phyloP scores from a whole-genome alignment of 1,284 basidiomycete species.

The Puccinia polysora region DNA sequence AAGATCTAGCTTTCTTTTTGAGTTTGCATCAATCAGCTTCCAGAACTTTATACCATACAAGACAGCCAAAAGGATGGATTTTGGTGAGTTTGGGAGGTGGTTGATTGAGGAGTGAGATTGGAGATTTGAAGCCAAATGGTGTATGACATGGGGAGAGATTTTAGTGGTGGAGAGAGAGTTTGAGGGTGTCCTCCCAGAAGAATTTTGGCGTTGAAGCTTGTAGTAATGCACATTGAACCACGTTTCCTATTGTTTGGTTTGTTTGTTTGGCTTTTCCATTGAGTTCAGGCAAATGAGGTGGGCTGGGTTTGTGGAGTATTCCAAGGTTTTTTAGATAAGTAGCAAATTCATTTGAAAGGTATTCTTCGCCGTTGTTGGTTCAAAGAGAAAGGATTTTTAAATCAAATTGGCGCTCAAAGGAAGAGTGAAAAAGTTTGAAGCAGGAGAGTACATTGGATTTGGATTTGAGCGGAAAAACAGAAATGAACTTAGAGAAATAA shows the following conservation, averaged over 20 bases:
- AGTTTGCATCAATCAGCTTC: neutral
- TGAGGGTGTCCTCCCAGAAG: conserved; percentile 53
- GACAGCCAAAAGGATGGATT: conserved; percentile 5
- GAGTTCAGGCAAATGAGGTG: conserved; percentile 53
- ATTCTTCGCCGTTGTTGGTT: conserved; percentile 53
- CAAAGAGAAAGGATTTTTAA: conserved; percentile 51
- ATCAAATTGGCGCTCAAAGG: conserved; percentile 47
- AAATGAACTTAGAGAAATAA: neutral
- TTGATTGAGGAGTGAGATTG: neutral
- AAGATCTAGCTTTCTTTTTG: neutral
- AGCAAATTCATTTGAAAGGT: conserved; percentile 48
- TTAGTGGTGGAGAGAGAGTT: conserved; percentile 51
- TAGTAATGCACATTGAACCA: conserved; percentile 49
- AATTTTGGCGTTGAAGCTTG: conserved; percentile 48
- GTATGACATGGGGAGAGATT: conserved; percentile 50
- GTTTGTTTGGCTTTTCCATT: conserved; percentile 52
- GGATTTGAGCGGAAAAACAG: neutral
- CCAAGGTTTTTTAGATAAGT: conserved; percentile 50
- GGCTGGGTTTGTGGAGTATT: conserved; percentile 51
- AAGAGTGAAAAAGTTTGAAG: conserved; percentile 52
- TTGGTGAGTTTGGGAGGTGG: neutral
- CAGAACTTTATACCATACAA: neutral
- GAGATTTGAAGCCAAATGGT: neutral
- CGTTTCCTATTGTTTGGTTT: conserved; percentile 50
- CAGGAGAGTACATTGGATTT: conserved; percentile 17